Conservation (phyloP, 768 basidiomycete species). For the Tephrocybe sp. region DNA sequence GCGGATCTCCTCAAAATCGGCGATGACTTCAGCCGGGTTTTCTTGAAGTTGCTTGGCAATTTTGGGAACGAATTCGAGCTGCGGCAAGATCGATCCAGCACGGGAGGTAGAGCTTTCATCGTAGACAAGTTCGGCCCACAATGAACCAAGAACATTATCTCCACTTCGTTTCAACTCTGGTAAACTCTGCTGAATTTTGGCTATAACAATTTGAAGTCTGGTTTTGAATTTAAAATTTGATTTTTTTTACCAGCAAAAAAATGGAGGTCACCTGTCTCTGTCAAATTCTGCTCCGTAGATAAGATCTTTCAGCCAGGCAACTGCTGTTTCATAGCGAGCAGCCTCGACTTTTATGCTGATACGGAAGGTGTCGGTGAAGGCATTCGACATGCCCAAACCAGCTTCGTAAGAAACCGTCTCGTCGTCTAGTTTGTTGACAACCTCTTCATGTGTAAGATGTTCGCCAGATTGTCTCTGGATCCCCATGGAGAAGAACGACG, state of each 20-base stretch:
- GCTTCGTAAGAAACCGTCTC: conserved; percentile 88
- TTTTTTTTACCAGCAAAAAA: no score
- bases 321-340: conserved; percentile 73
- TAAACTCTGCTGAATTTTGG: conserved; percentile 87
- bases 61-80: conserved; percentile 78
- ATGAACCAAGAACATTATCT: conserved; percentile 70
- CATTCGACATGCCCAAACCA: conserved; percentile 58
- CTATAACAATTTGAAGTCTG: conserved; percentile 81
- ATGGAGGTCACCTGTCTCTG: conserved; percentile 61
- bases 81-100: conserved; percentile 65
- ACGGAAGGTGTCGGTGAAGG: conserved; percentile 75
- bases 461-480: conserved; percentile 71
- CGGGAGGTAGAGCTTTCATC: conserved; percentile 70
- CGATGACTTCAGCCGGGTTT: conserved; percentile 68
- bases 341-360: conserved; percentile 85
- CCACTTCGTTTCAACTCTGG: conserved; percentile 93
- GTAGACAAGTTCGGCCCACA: conserved; percentile 67
- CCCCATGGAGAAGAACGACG: conserved; percentile 88
- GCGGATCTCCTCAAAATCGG: conserved; percentile 76
- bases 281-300: conserved; percentile 76
- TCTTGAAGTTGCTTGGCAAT: conserved; percentile 72
- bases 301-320: conserved; percentile 85
- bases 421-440: conserved; percentile 86
- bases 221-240: background rate
- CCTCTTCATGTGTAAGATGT: conserved; percentile 80